Evolutionary conservation across 164 flowering plant genomes (phyloP).

Genomic region (grape (Vitis vinifera)): ASM3070453v1 NC_081812.1:15861501-15862000

Average conservation of each 20-base stretch:
- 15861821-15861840: not conserved
- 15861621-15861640: slow-evolving; percentile 61
- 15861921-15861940: too few species aligned
- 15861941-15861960: too few species aligned
- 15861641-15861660: slow-evolving; percentile 91
- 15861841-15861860: not conserved
- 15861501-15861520: slow-evolving; percentile 49
- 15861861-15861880: too few species aligned
- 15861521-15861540: slow-evolving; percentile 19
- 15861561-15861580: slow-evolving; percentile 14
- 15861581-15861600: slow-evolving; percentile 19
- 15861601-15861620: slow-evolving; percentile 23
- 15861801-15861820: slow-evolving; percentile 56
- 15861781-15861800: slow-evolving; percentile 82
- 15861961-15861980: too few species aligned
- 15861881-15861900: too few species aligned
- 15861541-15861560: slow-evolving; percentile 21
- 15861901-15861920: too few species aligned
- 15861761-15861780: slow-evolving; percentile 88
- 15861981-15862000: too few species aligned
- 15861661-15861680: slow-evolving; percentile 93
- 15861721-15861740: not conserved
- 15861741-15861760: slow-evolving; percentile 28
- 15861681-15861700: slow-evolving; percentile 38
- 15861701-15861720: not conserved